Percentiles rank a stretch among this genome's conserved stretches.
phyloP scores from a whole-genome alignment of 2,329 filamentous ascomycete genomes.

The Coleophoma eucalyptorum region DNA sequence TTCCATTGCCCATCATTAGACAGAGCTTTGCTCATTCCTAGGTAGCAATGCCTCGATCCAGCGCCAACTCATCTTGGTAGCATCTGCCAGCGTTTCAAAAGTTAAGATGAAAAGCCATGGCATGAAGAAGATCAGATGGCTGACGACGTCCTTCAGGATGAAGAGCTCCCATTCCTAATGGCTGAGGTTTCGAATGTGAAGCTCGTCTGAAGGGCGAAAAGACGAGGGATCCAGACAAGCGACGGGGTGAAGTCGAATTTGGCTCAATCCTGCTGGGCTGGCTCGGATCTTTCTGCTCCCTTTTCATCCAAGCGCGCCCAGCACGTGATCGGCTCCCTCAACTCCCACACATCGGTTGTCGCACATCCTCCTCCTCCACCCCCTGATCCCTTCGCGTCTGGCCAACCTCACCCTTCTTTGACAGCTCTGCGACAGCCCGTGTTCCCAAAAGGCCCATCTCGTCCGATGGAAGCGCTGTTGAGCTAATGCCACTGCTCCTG shows the following conservation, averaged over 20 bases:
- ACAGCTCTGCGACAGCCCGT: not conserved
- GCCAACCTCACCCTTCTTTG: too few relatives aligned
- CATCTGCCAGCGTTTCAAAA: not conserved
- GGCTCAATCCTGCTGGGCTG: not conserved
- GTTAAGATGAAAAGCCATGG: not conserved
- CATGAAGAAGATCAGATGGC: not conserved
- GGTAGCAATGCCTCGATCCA: not conserved
- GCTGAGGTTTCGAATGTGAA: slow-evolving; percentile 1
- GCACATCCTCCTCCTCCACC: not conserved
- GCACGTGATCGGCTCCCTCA: not conserved
- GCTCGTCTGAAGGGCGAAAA: not conserved
- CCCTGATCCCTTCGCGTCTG: not conserved
- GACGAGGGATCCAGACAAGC: not conserved
- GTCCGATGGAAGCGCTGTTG: not conserved
- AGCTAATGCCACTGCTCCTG: not conserved
- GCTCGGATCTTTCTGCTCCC: not conserved
- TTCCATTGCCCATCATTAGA: too few relatives aligned
- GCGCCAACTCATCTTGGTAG: not conserved
- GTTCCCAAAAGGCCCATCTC: not conserved
- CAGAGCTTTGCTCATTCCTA: too few relatives aligned
- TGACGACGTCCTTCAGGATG: not conserved
- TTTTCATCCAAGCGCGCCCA: not conserved
- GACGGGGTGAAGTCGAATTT: not conserved
- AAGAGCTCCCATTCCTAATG: not conserved
- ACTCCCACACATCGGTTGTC: not conserved